Conservation (phyloP, 2,329 filamentous ascomycete genomes). For the Fusarium graminum region DNA sequence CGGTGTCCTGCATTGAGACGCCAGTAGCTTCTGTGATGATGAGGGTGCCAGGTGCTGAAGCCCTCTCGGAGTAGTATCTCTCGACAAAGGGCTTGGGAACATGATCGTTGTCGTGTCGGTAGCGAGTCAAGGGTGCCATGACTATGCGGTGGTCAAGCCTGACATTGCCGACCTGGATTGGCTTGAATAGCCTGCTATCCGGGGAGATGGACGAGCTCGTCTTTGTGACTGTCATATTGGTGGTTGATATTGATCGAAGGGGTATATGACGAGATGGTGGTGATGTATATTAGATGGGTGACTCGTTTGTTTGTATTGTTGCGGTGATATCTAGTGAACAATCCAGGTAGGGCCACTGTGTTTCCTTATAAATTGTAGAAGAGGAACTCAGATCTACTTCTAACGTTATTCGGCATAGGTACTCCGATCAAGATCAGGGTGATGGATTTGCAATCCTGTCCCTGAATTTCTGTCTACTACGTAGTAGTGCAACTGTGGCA, state of each 20-base stretch:
- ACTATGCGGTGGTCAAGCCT: conserved; percentile 45
- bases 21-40: conserved; percentile 52
- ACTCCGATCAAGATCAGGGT: not conserved
- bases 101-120: conserved; percentile 60
- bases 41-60: conserved; percentile 60
- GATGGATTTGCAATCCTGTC: too few relatives aligned
- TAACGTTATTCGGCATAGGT: conserved; percentile 3
- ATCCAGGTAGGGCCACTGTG: not conserved
- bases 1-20: conserved; percentile 41
- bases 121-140: conserved; percentile 59
- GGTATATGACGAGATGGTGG: not conserved
- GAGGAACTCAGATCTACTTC: conserved; percentile 3
- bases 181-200: conserved; percentile 46
- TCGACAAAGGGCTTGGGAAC: conserved; percentile 48
- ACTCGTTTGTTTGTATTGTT: too few relatives aligned
- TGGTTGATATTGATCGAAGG: not conserved
- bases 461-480: too few relatives aligned
- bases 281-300: too few relatives aligned
- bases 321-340: too few relatives aligned
- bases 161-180: conserved; percentile 38
- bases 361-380: conserved; percentile 17
- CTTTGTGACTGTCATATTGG: conserved; percentile 30
- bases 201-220: conserved; percentile 7
- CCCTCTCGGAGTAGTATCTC: conserved; percentile 51
- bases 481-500: too few relatives aligned